phyloP scores from a whole-genome alignment of 1,139 yeast genomes.

The Protomyces lactucae-debilis region DNA sequence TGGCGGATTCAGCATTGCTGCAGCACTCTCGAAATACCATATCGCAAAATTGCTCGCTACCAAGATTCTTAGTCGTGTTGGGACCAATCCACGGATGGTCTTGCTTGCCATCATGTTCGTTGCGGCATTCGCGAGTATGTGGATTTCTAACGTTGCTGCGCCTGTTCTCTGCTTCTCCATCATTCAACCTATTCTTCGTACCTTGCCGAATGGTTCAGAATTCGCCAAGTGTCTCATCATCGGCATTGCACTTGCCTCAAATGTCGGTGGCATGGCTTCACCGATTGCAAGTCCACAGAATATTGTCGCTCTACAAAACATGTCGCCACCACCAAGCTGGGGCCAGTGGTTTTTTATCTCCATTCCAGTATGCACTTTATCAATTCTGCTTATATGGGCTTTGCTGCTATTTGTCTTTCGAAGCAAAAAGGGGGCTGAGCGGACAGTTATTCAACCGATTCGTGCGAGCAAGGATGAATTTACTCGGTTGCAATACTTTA shows the following conservation, averaged over 20 bases:
- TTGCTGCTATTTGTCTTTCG: slow-evolving; percentile 59
- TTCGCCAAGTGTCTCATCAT: slow-evolving; percentile 78
- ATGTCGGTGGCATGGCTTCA: slow-evolving; percentile 92
- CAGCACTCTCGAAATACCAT: slow-evolving; percentile 84
- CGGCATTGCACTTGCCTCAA: slow-evolving; percentile 87
- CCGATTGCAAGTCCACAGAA: slow-evolving; percentile 96
- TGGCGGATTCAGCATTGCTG: slow-evolving; percentile 93
- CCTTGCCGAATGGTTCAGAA: slow-evolving; percentile 69
- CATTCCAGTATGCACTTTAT: slow-evolving; percentile 65
- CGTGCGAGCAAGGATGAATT: slow-evolving; percentile 57
- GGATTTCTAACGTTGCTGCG: slow-evolving; percentile 95
- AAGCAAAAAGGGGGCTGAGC: slow-evolving; percentile 49
- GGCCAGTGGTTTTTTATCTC: slow-evolving; percentile 87
- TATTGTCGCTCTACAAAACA: slow-evolving; percentile 77
- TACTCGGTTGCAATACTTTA: slow-evolving; percentile 67
- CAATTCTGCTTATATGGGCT: slow-evolving; percentile 64
- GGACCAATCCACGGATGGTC: slow-evolving; percentile 75
- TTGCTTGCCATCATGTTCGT: slow-evolving; percentile 77
- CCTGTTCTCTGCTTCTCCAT: slow-evolving; percentile 88
- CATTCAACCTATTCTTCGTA: slow-evolving; percentile 79
- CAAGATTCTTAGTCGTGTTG: slow-evolving; percentile 71
- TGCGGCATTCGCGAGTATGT: slow-evolving; percentile 81
- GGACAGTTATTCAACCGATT: slow-evolving; percentile 55
- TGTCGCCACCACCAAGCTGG: slow-evolving; percentile 92
- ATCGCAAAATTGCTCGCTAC: slow-evolving; percentile 83